Conservation (phyloP, 2,329 filamentous ascomycete species). For the Cercospora sojina region DNA sequence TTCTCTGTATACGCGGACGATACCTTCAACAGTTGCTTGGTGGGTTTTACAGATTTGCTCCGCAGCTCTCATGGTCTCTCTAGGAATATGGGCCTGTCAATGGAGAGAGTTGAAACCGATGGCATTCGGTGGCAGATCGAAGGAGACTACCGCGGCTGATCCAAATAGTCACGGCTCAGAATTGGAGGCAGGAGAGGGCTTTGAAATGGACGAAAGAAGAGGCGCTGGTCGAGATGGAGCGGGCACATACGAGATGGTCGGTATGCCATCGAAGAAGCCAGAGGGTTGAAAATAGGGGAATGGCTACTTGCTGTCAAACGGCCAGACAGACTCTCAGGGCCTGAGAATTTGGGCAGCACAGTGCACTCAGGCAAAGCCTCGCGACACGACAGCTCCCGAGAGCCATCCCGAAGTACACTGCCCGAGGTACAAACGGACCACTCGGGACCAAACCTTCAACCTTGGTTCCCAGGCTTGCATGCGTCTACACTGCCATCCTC, state of each 20-base stretch:
- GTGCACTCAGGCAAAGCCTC: not conserved
- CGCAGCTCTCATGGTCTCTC: conserved; percentile 61
- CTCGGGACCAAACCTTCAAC: not conserved
- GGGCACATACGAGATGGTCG: conserved; percentile 51
- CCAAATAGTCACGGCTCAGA: conserved; percentile 21
- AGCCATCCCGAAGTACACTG: not conserved
- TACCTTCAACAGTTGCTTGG: conserved; percentile 82
- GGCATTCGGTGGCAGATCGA: conserved; percentile 67
- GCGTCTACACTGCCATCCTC: not conserved
- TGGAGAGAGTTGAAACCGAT: conserved; percentile 88
- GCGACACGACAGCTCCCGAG: not conserved
- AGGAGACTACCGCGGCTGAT: conserved; percentile 25
- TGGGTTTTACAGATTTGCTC: conserved; percentile 69
- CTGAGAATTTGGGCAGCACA: not conserved
- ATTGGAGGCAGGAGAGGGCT: conserved; percentile 41
- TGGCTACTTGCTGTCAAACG: not conserved
- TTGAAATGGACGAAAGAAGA: conserved; percentile 42
- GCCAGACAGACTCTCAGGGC: not conserved
- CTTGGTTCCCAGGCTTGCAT: not conserved
- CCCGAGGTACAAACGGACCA: not conserved
- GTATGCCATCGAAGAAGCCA: conserved; percentile 39
- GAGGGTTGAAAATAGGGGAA: not conserved
- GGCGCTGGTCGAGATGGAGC: conserved; percentile 47
- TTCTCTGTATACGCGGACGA: conserved; percentile 70
- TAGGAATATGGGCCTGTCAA: conserved; percentile 87